These are phyloP conservation scores for Eimeria tenella DNA, from an alignment of 169 alveolate genomes.

Conservation along the genomic window DNA sequence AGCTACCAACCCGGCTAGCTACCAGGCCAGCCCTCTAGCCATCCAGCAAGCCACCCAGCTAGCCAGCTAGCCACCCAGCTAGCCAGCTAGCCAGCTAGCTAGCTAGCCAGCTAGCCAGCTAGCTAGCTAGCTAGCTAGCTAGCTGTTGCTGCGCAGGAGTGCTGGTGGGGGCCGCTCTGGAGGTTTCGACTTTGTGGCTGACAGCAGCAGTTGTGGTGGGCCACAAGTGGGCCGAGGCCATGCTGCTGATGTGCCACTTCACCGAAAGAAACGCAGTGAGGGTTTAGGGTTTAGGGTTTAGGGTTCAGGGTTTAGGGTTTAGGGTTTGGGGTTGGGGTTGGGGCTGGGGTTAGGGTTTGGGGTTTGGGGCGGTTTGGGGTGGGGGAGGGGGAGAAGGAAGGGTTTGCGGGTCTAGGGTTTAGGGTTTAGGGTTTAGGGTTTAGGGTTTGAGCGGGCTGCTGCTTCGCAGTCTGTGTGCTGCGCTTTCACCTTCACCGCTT, in stretches of 20 bases:
- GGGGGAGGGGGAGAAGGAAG: background rate
- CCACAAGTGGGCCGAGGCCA: conserved; percentile 71
- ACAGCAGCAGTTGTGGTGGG: conserved; percentile 43
- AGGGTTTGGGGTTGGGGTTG: background rate
- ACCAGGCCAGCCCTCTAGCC: no score
- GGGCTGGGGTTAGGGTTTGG: background rate
- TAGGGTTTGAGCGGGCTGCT: background rate
- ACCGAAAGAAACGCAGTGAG: conserved; percentile 26
- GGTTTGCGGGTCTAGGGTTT: background rate
- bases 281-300: background rate
- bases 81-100: no score
- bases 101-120: background rate
- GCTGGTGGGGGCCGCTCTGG: conserved; percentile 39
- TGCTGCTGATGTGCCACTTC: conserved; percentile 66
- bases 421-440: background rate
- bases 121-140: background rate
- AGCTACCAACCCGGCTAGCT: no score
- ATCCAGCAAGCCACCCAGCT: no score
- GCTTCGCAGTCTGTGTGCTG: no score
- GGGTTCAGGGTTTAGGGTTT: background rate
- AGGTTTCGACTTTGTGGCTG: conserved; percentile 16
- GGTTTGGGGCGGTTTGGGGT: background rate
- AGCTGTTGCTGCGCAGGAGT: conserved; percentile 7
- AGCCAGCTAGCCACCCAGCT: no score
- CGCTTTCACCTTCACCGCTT: no score